Percentiles rank a stretch among this genome's conserved stretches.
phyloP scores from a whole-genome alignment of 495 filamentous ascomycete genomes.

The Trichoderma asperelloides region DNA sequence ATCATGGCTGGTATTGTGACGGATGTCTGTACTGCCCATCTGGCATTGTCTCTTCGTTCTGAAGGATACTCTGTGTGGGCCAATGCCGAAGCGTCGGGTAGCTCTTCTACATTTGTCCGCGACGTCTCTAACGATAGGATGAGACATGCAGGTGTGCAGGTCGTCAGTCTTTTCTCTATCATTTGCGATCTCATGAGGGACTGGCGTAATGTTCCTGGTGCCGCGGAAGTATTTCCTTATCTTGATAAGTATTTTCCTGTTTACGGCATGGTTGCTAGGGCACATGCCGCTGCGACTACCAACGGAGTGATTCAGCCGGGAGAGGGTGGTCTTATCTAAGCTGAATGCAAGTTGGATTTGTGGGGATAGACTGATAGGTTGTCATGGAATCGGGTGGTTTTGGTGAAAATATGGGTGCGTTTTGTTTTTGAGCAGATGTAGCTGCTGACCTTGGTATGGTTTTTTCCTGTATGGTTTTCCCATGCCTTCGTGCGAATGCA shows the following conservation, averaged over 20 bases:
- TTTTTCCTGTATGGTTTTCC: not conserved
- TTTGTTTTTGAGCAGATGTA: not conserved
- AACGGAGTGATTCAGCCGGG: constrained; percentile 38
- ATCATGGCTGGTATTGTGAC: constrained; percentile 69
- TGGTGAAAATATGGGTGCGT: not conserved
- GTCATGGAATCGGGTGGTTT: not conserved
- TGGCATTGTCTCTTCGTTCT: constrained; percentile 59
- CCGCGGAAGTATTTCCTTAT: constrained; percentile 51
- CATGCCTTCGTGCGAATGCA: constrained; percentile 1
- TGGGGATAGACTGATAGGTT: not conserved
- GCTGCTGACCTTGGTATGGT: not conserved
- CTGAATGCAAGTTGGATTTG: not conserved
- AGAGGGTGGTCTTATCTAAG: constrained; percentile 20
- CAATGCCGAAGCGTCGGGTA: constrained; percentile 63
- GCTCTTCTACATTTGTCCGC: constrained; percentile 20
- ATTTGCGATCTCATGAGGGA: constrained; percentile 68
- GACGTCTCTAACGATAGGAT: constrained; percentile 58
- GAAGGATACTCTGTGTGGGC: constrained; percentile 72
- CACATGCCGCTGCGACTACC: constrained; percentile 31
- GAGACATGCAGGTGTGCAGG: constrained; percentile 56
- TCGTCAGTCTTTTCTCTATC: constrained; percentile 58
- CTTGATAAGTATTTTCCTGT: constrained; percentile 49
- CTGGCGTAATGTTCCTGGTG: constrained; percentile 62
- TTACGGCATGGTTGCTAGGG: constrained; percentile 38
- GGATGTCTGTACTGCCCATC: constrained; percentile 69